Conservation (phyloP, 2,329 filamentous ascomycete genomes). For the Ceratocystis papillata region DNA sequence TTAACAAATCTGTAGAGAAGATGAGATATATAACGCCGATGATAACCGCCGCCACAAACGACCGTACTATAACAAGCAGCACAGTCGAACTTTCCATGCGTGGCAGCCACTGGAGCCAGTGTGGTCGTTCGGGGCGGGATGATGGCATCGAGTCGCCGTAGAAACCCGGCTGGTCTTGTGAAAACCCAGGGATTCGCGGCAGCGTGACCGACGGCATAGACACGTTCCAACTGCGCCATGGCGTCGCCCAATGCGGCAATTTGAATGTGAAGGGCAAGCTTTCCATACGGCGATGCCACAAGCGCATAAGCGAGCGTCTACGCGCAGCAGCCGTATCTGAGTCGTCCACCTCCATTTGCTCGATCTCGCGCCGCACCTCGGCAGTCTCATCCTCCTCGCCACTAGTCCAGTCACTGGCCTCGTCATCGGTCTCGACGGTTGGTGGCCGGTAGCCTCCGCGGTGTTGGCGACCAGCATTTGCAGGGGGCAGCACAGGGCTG, state of each 20-base stretch:
- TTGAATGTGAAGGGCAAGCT: conserved; percentile 38
- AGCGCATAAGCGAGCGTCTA: conserved; percentile 33
- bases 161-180: conserved; percentile 6
- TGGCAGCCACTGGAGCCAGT: conserved; percentile 23
- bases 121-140: conserved; percentile 16
- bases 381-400: conserved; percentile 46
- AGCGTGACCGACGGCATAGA: conserved; percentile 40
- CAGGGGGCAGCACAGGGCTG: conserved; percentile 31
- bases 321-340: conserved; percentile 48
- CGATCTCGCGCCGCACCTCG: conserved; percentile 67
- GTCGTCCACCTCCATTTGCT: conserved; percentile 81
- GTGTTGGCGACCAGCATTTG: conserved; percentile 35
- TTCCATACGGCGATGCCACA: conserved; percentile 21
- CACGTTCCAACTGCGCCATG: conserved; percentile 39
- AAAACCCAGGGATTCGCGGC: conserved; percentile 32
- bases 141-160: conserved; percentile 22
- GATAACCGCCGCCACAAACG: conserved; percentile 65
- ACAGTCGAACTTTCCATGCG: conserved; percentile 33
- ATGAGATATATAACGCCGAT: conserved; percentile 70
- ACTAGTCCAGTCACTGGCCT: conserved; percentile 46
- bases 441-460: conserved; percentile 60
- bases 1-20: conserved; percentile 76
- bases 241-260: conserved; percentile 45
- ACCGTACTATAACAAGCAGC: conserved; percentile 56
- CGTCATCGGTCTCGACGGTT: conserved; percentile 67